Base-by-base conservation (phyloP, 1,139 yeast species). In the Pichia cactophila region DNA sequence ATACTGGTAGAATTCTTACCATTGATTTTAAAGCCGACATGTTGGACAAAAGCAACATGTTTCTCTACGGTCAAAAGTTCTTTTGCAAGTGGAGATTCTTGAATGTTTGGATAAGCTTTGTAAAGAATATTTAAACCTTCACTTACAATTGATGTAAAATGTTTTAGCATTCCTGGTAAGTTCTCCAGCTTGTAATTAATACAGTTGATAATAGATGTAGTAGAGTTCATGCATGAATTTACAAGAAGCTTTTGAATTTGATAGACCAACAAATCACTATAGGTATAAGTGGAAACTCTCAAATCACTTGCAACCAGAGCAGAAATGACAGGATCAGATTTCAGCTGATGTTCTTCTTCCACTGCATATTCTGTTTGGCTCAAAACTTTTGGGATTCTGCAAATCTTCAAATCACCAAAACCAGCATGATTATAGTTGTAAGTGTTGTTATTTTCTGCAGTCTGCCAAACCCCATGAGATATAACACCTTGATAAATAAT, bases 191-290 rank as follows among this genome's bases (percentile, higher is more conserved):
- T 83, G 9, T 95, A 95, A 60, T 92, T 92, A 44, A 72, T 63
- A 58, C 90, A 83, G 60, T 81, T 85, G 48, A 80, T 70, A 14
- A 88, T 56, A 0, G 88, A 82, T 0, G 92, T 79, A 36, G 86
- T 64, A 0, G 96, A 86, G 57, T 88, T 88, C 51, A 88, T 78
- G 56, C 86, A 83, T 36, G 86, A 77, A 58, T 86, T 86, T 9
- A 83, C 78, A 31, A 85, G 74, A 48, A 90, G 74, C 62, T 92
- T 92, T 57, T 84, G 88, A 58, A 80, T 71, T 63, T 89, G 97
- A 3, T 75, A 73, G 35, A 81, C 65, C 33, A 80, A 57, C 52
- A 90, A 73, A 35, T 78, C 79, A n/a, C 74, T 65, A 58, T 80
- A 79, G 3, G 50, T 33, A 41, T 51, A 54, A 20, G 48, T 48